Base-by-base conservation (phyloP, 768 basidiomycete species). In the Hygrophoropsis aurantiaca region DNA sequence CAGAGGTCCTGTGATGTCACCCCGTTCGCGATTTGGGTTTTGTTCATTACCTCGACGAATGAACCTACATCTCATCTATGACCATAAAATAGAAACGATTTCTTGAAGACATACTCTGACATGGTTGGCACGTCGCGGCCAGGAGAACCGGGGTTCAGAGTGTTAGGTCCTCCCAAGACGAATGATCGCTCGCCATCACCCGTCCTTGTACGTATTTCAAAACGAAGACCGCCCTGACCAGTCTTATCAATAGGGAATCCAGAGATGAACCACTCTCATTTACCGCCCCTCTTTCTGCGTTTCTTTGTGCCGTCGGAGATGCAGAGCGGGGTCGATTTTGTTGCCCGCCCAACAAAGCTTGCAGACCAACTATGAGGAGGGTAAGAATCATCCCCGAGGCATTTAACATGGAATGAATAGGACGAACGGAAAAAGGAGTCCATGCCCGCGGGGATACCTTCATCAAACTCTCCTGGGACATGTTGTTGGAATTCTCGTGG, bases 401-500 rank as follows among this genome's bases (percentile, higher is more conserved):
- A 7, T n/a, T 43, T 16, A 36, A 37, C 13, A 26, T 38, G 60
- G 60, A 20, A 21, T 19, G 10, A 26, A 42, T 41, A 15, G 24
- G 20, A 58, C 61, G 51, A 51, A 82, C 85, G 54, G 2, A 87
- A 52, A 50, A 85, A 73, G 5, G 63, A 62, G 34, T 79, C 77
- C 21, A 82, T 51, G 4, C 68, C 68, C 18, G 69, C 67, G 2
- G 75, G 71, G 7, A 69, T 6, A n/a, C 56, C 62, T 9, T 65
- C 60, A 32, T 61, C 56, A 49, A 40, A 53, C 44, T 65, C 67
- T 23, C 54, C 65, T 35, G 58, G 66, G 20, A 44, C 62, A 35
- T 57, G 67, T 44, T 66, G 67, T 30, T 77, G 75, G 60, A 85
- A 89, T 33, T 75, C 68, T 39, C 90, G 84, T 24, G 90, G 90